Base-by-base conservation (phyloP, 306 rosid species). In the Quercus wislizeni region DNA sequence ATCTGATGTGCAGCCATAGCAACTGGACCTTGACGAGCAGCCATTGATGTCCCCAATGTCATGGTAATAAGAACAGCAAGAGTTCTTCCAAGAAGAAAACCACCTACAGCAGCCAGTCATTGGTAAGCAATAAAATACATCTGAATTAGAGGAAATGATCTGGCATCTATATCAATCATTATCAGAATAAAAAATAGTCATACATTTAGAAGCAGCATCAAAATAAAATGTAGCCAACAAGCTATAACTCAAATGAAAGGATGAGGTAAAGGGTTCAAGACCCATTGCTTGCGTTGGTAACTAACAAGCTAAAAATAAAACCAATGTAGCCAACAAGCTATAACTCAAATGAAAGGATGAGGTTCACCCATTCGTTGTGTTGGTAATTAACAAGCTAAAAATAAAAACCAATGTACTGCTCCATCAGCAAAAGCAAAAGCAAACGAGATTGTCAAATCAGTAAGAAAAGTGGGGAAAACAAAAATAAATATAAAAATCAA, bases 1-100 rank as follows among this genome's bases (percentile, higher is more conserved):
- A 95, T 91, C 87, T 95, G 99, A 91, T 95, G 98, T 80, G 96
- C 98, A 84, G 99, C 99, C 99, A 95, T 91, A 71, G 96, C 97
- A 55, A 90, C 94, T 5, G 99, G 97, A 78, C 99, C 99, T 87
- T 91, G 93, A 69, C 94, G 94, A 71, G 98, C 96, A 82, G 96
- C 99, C 97, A 95, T 87, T 81, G 97, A 87, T 76, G 99, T 95
- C 62, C 96, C 99, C 86, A 95, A 68, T 77, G 99, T 93, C 78
- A 91, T 79, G 77, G 99, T 95, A 18, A 90, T 55, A 76, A 93
- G 88, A 87, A 90, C 93, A 87, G 99, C 87, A 80, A 95, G 89
- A 82, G 99, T 95, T 87, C 99, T 88, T 80, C 91, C 99, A 81
- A 95, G 83, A 83, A 95, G 89, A 85, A 91, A 93, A 75, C 96